phyloP scores from a whole-genome alignment of 176 grass and related monocot genomes.

The Hordeum marinum region DNA sequence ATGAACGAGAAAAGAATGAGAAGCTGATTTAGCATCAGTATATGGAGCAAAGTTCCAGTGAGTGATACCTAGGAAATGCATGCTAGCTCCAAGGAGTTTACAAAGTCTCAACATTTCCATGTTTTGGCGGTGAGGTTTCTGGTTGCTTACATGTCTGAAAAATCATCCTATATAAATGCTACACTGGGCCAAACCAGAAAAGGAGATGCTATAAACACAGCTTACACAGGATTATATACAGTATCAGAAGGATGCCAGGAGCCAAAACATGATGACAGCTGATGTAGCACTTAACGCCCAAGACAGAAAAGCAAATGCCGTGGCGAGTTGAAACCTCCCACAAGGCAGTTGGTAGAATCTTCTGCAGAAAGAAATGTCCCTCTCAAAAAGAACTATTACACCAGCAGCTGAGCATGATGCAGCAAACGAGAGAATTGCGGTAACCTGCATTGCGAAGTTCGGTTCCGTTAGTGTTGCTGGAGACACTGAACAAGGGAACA shows the following conservation, averaged over 20 bases:
- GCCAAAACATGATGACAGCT: constrained; percentile 88
- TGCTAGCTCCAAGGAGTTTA: constrained; percentile 6
- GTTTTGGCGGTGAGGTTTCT: neutral
- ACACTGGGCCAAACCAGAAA: neutral
- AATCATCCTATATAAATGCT: constrained; percentile 22
- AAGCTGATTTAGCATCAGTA: neutral
- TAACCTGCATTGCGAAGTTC: constrained; percentile 52
- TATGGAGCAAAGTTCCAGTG: constrained; percentile 1
- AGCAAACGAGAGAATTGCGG: constrained; percentile 68
- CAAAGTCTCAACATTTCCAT: constrained; percentile 22
- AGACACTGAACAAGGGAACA: neutral
- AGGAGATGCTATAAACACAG: constrained; percentile 36
- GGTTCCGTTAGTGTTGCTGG: neutral
- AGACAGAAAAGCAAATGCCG: constrained; percentile 73
- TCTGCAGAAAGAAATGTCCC: constrained; percentile 68
- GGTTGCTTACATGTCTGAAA: neutral
- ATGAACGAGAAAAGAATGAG: neutral
- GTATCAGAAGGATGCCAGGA: constrained; percentile 57
- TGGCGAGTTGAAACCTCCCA: constrained; percentile 59
- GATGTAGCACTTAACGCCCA: constrained; percentile 73
- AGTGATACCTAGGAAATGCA: neutral
- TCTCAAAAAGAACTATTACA: constrained; percentile 71
- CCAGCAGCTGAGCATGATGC: constrained; percentile 84
- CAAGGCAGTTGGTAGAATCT: constrained; percentile 56
- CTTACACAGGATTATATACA: constrained; percentile 23